Base-by-base conservation (phyloP, 768 basidiomycete species). In the Boletales sp. region DNA sequence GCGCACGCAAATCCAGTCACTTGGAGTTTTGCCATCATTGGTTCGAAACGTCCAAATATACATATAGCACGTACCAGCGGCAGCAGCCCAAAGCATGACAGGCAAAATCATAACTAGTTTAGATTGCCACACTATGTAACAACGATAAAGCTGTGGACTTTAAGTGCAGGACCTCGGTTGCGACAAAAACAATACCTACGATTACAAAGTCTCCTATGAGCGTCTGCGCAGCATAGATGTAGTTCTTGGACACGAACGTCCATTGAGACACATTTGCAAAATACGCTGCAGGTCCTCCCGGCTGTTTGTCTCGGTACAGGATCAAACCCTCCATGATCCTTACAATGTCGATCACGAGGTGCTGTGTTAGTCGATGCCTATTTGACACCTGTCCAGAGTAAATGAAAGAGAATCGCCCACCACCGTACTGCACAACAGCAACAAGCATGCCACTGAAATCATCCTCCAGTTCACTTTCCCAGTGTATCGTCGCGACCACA, bases 371-470 rank as follows among this genome's bases (percentile, higher is more conserved):
- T 24, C 17, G 37, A 14, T 35, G 1, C 11, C 12, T 18, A 32
- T 17, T 5, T 14, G 32, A 14, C 13, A 2, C 2, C 15, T 5
- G 15, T 17, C 12, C 15, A 11, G 2, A 5, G 19, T 9, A 14
- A 24, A 40, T 2, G 17, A 50, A 13, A 34, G 19, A 10, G n/a
- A 31, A 36, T 19, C 1, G 44, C 60, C 42, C n/a, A 67, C 66
- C 24, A 46, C 48, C 1, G 65, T 68, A 40, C 66, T 69, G 4
- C 55, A 43, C 10, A 56, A 13, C 5, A 69, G 53, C 11, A 69
- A 50, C 14, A 58, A 34, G 12, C 51, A 58, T 1, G 66, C 51
- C 2, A 60, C 52, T 1, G 44, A 30, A 7, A 66, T 4, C 62
- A 67, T 61, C 17, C 39, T 44, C 5, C 14, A 35, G 41, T 62